Base-by-base conservation (phyloP, 441 rosid species). In the Euphorbia schlechtendalii region DNA sequence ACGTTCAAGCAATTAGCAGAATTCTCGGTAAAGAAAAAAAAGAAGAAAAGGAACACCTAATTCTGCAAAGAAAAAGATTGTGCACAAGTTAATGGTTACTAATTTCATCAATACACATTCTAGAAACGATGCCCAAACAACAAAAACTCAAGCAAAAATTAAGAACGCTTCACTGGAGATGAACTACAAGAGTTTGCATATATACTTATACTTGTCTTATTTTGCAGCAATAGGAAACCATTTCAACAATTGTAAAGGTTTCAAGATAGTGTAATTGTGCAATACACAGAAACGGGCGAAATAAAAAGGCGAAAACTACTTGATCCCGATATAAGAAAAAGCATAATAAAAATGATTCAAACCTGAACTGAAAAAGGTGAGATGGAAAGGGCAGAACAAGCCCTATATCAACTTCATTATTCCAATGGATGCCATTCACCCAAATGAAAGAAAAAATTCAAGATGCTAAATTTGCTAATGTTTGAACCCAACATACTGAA, bases 401-500 rank as follows among this genome's bases (percentile, higher is more conserved):
- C 92, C 86, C 86, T 22, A 71, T 64, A 61, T 66, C 12, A 59
- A 71, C 67, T 71, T 20, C 22, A 71, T 79, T 80, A 80, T 79
- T 92, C 84, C 86, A 92, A 59, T 48, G 95, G 98, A 79, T 92
- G 96, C 96, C 98, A 92, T 76, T 92, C 93, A 69, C 95, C 89
- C 73, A 87, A 75, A 77, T 86, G 96, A 76, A 76, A 75, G 77
- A 73, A 72, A 78, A 83, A 78, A 54, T 62, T 76, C 61, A 74
- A 74, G 67, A 80, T 61, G 65, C 25, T 43, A 54, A 53, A 45
- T 43, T 73, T 73, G 67, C 67, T 68, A 63, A 73, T 71, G 69
- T 60, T 71, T 56, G 64, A 77, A 64, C 76, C 61, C 78, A 73
- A 71, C 98, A 89, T 92, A 51, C 68, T 86, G 77, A 61, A 34